A percentile compares a stretch with the other conserved stretches of the same genome.
phyloP scores from a whole-genome alignment of 306 rosid species.

The Oemleria cerasiformis region DNA sequence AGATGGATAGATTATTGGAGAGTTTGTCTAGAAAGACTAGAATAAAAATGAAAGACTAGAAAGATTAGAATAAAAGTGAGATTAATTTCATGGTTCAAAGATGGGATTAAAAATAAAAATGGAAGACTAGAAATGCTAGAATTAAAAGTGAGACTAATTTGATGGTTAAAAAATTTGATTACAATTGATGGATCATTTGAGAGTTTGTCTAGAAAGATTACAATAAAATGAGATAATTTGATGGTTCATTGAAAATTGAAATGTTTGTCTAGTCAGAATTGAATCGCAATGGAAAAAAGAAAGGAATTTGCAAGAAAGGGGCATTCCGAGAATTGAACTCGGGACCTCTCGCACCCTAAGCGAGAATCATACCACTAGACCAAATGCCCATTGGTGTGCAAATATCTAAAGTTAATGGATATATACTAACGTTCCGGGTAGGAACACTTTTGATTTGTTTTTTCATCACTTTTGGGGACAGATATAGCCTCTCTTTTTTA shows the following conservation, averaged over 20 bases:
- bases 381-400: conserved; percentile 16
- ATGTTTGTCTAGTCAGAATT: background rate
- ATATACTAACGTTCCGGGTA: too few relatives aligned
- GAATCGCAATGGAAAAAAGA: too few relatives aligned
- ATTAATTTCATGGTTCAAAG: too few relatives aligned
- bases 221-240: too few relatives aligned
- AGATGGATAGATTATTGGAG: background rate
- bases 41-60: too few relatives aligned
- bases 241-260: too few relatives aligned
- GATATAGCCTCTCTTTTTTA: background rate
- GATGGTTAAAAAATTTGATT: too few relatives aligned
- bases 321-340: conserved; percentile 67
- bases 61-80: too few relatives aligned
- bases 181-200: background rate
- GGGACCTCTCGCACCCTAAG: conserved; percentile 61
- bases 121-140: too few relatives aligned
- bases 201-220: background rate
- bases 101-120: too few relatives aligned
- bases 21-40: background rate
- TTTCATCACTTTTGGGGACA: background rate
- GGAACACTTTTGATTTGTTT: background rate
- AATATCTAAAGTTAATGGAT: too few relatives aligned
- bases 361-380: conserved; percentile 57
- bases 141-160: too few relatives aligned
- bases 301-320: background rate